Evolutionary conservation across 495 filamentous ascomycete genomes (phyloP), one percentile per base, ranked within the genome.

Genomic region (Podospora sp.): DNA sequence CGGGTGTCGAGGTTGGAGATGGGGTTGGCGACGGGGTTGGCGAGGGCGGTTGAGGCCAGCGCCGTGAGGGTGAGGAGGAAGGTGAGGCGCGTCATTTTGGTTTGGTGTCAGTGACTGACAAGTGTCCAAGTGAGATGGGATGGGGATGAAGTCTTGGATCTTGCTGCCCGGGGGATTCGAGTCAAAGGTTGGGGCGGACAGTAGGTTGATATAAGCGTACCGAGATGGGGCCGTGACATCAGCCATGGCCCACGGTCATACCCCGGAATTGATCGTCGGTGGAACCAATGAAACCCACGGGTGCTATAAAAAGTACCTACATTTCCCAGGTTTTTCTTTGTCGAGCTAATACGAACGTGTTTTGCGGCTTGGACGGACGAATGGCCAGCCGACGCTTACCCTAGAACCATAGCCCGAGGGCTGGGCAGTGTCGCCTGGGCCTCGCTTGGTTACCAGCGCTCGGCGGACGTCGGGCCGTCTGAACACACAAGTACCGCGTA

Each of bases 201-300:
- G 49, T 4, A 12, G 12, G 18, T 16, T 52, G 4, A 52, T 52
- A 52, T 52, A 52, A 52, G 49, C 21, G 49, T n/a, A 52, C 4
- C 49, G 49, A 52, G 21, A 52, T 52, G 49, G 49, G 14, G 49
- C 49, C 49, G 4, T 52, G 49, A 52, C 49, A 52, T 52, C 49
- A 52, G 49, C 12, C 4, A 2, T 52, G 49, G 49, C 14, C 12
- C 4, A 2, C 14, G 49, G 49, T 52, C 3, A 18, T 52, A 52
- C 49, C 49, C 49, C 12, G 49, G 14, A 3, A 22, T 22, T 52
- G 49, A 52, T 52, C 49, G 49, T 33, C 29, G 8, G 29, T 33
- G 29, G 29, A 8, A 33, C 29, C 29, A 33, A 33, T 33, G 29
- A 33, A 33, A 33, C 49, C n/a, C 2, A 22, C 49, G 12, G 12